Base-by-base conservation (phyloP, 2,329 filamentous ascomycete genomes). In the Myriosclerotinia scirpicola region DNA sequence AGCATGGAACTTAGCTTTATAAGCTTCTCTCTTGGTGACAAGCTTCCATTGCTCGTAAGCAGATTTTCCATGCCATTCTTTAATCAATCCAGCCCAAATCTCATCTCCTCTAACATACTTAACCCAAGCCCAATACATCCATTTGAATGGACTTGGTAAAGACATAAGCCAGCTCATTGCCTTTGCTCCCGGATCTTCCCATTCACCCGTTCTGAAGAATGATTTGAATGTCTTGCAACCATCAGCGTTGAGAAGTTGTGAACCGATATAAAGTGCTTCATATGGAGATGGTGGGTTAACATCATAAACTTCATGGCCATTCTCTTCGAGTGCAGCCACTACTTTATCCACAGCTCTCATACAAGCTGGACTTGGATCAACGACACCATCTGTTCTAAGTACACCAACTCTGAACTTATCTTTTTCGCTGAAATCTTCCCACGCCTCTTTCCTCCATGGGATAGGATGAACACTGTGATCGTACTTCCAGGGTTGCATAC, bases 81-180 rank as follows among this genome's bases (percentile, higher is more conserved):
- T 83, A 56, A 97, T 80, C 7, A 97, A 79, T 0, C 87, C 89
- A 0, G 93, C 92, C 90, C 92, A 96, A 59, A 93, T 79, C 1
- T 81, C 77, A 76, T 97, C 93, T 14, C 87, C 80, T 64, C 87
- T 86, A 69, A 97, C 81, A 76, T 97, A 96, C 74, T 89, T 90
- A n/a, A 95, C 89, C 84, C 90, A 97, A 7, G 93, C 85, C 76
- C 93, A 95, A 80, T 96, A 92, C n/a, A 95, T 74, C 77, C 90
- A 96, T 76, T 92, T 92, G 71, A 96, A 75, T 5, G 90, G 86
- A 8, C 87, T 81, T 17, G 92, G 90, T 17, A 96, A 83, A 53
- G 81, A 82, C 81, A 93, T 92, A 75, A 93, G 87, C 72, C 84
- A 86, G 64, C 85, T 83, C 81, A 97, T 87, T 76, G 93, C 89